Conservation (phyloP, 2,329 filamentous ascomycete species). For the Ramularia endophylla region DNA sequence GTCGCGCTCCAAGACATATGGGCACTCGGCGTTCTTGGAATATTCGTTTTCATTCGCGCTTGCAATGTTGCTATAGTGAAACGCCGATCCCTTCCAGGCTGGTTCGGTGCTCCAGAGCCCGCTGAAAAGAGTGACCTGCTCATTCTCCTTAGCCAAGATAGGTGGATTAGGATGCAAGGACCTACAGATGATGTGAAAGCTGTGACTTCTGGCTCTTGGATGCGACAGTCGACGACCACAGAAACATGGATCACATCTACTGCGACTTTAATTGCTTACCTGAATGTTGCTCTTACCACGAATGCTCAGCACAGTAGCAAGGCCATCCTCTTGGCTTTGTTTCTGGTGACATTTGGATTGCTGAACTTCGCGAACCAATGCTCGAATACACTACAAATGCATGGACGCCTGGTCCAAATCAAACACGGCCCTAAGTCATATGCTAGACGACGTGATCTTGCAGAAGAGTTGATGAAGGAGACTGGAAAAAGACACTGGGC, state of each 20-base stretch:
- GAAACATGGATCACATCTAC: constrained; percentile 50
- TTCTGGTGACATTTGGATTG: constrained; percentile 49
- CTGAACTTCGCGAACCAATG: constrained; percentile 51
- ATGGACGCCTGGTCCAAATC: constrained; percentile 40
- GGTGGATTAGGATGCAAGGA: constrained; percentile 50
- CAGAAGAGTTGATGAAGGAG: constrained; percentile 35
- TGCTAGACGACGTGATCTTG: constrained; percentile 31
- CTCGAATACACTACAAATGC: constrained; percentile 45
- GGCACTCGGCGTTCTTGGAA: constrained; percentile 43
- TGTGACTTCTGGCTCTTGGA: constrained; percentile 53
- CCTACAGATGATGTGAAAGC: constrained; percentile 52
- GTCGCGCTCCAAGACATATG: constrained; percentile 31
- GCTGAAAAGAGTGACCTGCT: constrained; percentile 43
- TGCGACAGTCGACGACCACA: constrained; percentile 45
- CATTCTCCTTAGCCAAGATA: constrained; percentile 48
- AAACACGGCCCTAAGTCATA: constrained; percentile 27
- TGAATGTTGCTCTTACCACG: constrained; percentile 46
- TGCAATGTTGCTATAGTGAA: constrained; percentile 55
- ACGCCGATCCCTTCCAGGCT: constrained; percentile 37
- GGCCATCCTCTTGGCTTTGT: constrained; percentile 46
- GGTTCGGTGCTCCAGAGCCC: constrained; percentile 29
- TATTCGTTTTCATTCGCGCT: constrained; percentile 50
- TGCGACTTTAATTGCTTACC: constrained; percentile 52
- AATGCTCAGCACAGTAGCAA: constrained; percentile 52
- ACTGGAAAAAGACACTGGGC: constrained; percentile 34